Evolutionary conservation across 1,284 basidiomycete genomes (phyloP), one percentile per base, ranked within the genome.

Genomic region (Cutaneotrichosporon arboriforme): DNA sequence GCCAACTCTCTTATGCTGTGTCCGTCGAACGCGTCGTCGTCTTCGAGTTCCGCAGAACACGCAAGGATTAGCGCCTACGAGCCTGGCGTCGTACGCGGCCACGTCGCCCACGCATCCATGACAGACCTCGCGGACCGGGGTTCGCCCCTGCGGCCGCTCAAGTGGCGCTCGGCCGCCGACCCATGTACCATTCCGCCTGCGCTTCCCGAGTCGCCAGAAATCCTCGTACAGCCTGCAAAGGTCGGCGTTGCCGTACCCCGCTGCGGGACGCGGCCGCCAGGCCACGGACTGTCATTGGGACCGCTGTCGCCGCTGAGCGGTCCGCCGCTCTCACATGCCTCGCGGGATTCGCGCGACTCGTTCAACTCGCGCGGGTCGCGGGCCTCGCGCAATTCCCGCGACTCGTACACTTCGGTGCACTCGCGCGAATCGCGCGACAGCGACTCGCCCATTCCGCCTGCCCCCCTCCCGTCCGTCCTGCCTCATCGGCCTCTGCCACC

Each of bases 151-250:
- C 38, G 38, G 8, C 38, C 38, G 4, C 17, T 18, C 20, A 15
- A n/a, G n/a, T 18, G 17, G n/a, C 38, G 38, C 17, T n/a, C 17
- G 5, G 38, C 10, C 8, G 17, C 38, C 17, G 38, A 40, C 7
- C n/a, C 38, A 12, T 13, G 18, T 17, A 22, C 21, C 8, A 31
- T 43, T 9, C 23, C 40, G 9, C 43, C 50, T 8, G 45, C 52
- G 14, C 46, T 53, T 7, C 52, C 52, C 22, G 52, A 53, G 40
- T 48, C 52, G 22, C 52, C 52, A n/a, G 41, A 42, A 10, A 23
- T 48, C 20, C 23, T 49, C 15, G n/a, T 23, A 10, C 36, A 22
- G 12, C 5, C 14, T 14, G 17, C 45, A 8, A 20, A 13, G 3
- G 45, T 36, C 7, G 22, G 18, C 4, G 9, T 33, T 3, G 13